These are phyloP conservation scores for Leptographium flavum DNA, from an alignment of 2,329 filamentous ascomycete genomes.

Conservation along the genomic window DNA sequence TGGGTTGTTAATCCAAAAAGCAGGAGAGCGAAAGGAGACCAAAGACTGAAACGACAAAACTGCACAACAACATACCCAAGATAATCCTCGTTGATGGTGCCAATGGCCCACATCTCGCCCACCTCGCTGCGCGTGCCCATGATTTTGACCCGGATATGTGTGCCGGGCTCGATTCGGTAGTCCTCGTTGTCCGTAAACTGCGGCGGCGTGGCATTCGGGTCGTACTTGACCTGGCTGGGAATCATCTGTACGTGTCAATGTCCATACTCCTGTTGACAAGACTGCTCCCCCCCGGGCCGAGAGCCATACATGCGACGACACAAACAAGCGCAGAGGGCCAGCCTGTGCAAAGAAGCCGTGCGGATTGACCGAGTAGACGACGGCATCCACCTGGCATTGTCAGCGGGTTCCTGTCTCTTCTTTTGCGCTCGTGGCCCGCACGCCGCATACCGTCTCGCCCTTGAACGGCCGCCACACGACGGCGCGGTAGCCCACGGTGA, in stretches of 20 bases:
- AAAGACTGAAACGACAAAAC: background rate
- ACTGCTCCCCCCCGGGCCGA: no score
- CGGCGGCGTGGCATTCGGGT: slow-evolving; percentile 89
- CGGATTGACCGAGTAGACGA: slow-evolving; percentile 80
- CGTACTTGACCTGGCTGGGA: slow-evolving; percentile 81
- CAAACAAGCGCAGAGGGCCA: slow-evolving; percentile 64
- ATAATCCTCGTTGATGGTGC: slow-evolving; percentile 83
- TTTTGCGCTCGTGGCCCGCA: background rate
- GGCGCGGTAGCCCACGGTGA: slow-evolving; percentile 86
- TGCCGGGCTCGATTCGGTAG: slow-evolving; percentile 83
- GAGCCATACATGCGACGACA: slow-evolving; percentile 61
- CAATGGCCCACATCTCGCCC: slow-evolving; percentile 90
- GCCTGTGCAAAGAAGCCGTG: slow-evolving; percentile 84
- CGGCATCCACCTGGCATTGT: slow-evolving; percentile 64
- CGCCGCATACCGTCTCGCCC: slow-evolving; percentile 73
- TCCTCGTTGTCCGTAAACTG: slow-evolving; percentile 94
- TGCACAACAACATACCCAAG: slow-evolving; percentile 43
- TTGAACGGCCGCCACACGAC: slow-evolving; percentile 98
- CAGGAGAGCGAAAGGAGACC: background rate
- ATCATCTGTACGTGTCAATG: slow-evolving; percentile 53
- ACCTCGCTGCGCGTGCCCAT: slow-evolving; percentile 90
- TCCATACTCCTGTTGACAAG: no score
- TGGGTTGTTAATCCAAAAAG: background rate
- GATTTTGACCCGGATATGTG: slow-evolving; percentile 85
- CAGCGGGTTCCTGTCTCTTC: background rate